Evolutionary conservation across 2,329 filamentous ascomycete genomes (phyloP), one percentile per base, ranked within the genome.

Genomic region (Ceratocystis papillata): DNA sequence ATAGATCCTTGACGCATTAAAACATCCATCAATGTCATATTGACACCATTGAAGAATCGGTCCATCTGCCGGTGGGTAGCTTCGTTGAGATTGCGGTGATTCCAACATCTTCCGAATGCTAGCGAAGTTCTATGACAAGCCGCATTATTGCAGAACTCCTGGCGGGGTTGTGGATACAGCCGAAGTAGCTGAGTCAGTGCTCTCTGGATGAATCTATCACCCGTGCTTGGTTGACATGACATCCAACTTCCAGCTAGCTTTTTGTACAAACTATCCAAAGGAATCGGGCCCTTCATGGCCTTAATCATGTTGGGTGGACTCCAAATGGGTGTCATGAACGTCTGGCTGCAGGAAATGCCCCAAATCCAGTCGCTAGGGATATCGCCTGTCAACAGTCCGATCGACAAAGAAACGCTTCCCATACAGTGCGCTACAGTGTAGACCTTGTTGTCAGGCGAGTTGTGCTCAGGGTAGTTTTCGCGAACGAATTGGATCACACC

Each of bases 321-420:
- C 80, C 83, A 86, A 59, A 82, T 76, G 0, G 83, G 82, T 73
- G 86, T 81, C 77, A 85, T 82, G 72, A 87, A 86, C 1, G 86
- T 83, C 70, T 86, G 83, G 45, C 80, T 83, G 72, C 78, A 80
- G 0, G 79, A 80, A 65, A 87, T 76, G 20, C 84, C 84, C 20
- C 76, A 73, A 70, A 87, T 78, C 82, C 83, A 86, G 50, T 72
- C 72, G 0, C 78, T 69, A 0, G 82, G 81, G 63, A 87, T 82
- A 0, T 80, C 82, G 46, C 84, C 83, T 71, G 85, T 83, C 1
- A 87, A 77, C 0, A 87, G 75, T n/a, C 83, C 84, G 3, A 78
- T 75, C 0, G 81, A 75, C 64, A 83, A 78, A 1, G 84, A 81
- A 0, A 87, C 82, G 55, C 81, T 81, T 30, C 84, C 85, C 78